Conservation (phyloP, 805 yeast genomes). For the Lachancea sp. region DNA sequence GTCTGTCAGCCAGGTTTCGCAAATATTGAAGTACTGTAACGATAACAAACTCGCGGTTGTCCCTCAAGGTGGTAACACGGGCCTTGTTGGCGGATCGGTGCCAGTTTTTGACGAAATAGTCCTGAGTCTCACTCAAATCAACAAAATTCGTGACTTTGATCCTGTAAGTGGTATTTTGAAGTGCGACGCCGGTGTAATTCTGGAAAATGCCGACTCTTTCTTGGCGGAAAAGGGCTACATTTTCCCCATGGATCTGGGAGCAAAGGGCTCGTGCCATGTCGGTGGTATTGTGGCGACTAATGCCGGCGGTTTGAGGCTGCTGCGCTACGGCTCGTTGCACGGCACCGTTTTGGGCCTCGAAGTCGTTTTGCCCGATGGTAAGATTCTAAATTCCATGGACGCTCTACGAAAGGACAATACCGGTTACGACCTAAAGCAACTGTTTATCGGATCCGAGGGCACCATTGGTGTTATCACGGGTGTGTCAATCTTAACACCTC, state of each 20-base stretch:
- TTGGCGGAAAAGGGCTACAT: constrained; percentile 78
- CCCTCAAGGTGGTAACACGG: constrained; percentile 97
- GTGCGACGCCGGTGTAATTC: constrained; percentile 84
- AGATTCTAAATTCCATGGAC: constrained; percentile 69
- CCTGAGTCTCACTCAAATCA: constrained; percentile 60
- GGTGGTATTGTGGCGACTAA: constrained; percentile 95
- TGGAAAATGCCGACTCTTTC: constrained; percentile 76
- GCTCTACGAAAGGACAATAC: constrained; percentile 91
- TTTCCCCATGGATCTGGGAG: constrained; percentile 91
- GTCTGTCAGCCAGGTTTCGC: constrained; percentile 66
- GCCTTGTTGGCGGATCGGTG: constrained; percentile 88
- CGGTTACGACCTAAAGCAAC: constrained; percentile 87
- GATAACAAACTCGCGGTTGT: constrained; percentile 73
- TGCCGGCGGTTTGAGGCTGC: constrained; percentile 87
- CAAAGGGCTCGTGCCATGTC: constrained; percentile 93
- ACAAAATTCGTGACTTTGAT: constrained; percentile 78
- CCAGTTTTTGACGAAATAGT: constrained; percentile 91
- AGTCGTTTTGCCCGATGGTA: constrained; percentile 88
- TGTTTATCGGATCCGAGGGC: constrained; percentile 92
- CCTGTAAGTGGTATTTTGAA: constrained; percentile 75
- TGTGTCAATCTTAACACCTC: constrained; percentile 81
- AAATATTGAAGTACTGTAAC: constrained; percentile 75
- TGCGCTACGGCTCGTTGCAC: constrained; percentile 87
- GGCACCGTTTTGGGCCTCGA: constrained; percentile 89
- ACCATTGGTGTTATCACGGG: constrained; percentile 88